These are phyloP conservation scores for Flaveria sonorensis DNA, from an alignment of 129 eudicot genomes.

Conservation along the genomic window DNA sequence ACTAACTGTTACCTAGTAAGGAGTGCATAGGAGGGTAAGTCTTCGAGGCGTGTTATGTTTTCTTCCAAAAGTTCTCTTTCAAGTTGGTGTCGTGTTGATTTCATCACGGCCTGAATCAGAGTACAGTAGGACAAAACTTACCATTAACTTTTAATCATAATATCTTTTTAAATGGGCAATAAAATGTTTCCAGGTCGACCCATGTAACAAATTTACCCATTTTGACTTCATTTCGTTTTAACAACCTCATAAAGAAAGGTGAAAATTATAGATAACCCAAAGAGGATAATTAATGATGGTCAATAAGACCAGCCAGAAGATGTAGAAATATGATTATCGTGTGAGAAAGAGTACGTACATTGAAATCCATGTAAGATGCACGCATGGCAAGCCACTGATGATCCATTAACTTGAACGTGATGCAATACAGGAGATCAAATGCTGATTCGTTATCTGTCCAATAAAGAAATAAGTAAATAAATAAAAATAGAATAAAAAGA, in stretches of 20 bases:
- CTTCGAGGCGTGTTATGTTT: slow-evolving; percentile 72
- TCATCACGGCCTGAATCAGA: slow-evolving; percentile 79
- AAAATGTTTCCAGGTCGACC: not conserved
- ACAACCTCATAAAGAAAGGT: slow-evolving; percentile 5
- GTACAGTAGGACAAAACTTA: slow-evolving; percentile 1
- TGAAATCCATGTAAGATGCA: slow-evolving; percentile 99
- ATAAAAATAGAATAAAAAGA: not conserved
- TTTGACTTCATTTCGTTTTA: not conserved
- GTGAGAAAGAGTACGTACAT: slow-evolving; percentile 53
- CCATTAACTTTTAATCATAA: not conserved
- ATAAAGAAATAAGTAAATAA: slow-evolving; percentile 4
- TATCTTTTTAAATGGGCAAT: not conserved
- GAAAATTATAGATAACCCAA: not conserved
- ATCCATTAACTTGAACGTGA: slow-evolving; percentile 91
- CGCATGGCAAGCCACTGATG: slow-evolving; percentile 95
- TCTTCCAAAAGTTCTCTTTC: slow-evolving; percentile 86
- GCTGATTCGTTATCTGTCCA: slow-evolving; percentile 79
- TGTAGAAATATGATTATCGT: not conserved
- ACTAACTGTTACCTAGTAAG: slow-evolving; percentile 47
- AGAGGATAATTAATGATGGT: not conserved
- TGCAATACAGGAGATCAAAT: slow-evolving; percentile 87
- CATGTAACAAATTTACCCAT: not conserved
- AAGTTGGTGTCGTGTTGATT: slow-evolving; percentile 90
- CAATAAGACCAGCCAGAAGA: not conserved
- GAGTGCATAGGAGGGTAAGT: slow-evolving; percentile 80